These are phyloP conservation scores for Microbotryum saponariae DNA, from an alignment of 1,284 basidiomycete species.

Conservation along the genomic window DNA sequence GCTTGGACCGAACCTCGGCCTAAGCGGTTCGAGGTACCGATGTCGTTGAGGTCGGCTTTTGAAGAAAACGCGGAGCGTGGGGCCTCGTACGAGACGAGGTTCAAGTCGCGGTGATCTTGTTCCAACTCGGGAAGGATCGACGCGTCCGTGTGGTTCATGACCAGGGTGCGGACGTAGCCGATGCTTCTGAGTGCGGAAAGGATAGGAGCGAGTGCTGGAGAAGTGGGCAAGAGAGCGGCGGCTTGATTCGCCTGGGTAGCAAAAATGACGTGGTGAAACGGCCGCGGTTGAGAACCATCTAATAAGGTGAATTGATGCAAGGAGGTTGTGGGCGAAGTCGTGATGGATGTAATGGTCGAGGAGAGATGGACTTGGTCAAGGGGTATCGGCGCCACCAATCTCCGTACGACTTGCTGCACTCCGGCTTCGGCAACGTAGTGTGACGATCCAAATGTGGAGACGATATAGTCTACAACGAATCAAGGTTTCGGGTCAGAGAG, in stretches of 20 bases:
- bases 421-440: conserved; percentile 54
- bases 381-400: conserved; percentile 45
- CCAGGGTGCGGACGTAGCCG: conserved; percentile 47
- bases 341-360: conserved; percentile 48
- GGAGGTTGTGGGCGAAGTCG: conserved; percentile 6
- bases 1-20: conserved; percentile 37
- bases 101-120: conserved; percentile 56
- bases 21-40: no score
- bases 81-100: conserved; percentile 45
- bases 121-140: conserved; percentile 50
- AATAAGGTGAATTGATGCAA: background rate
- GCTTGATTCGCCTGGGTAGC: conserved; percentile 63
- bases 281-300: background rate
- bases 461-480: conserved; percentile 52
- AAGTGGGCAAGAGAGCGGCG: conserved; percentile 45
- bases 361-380: conserved; percentile 49
- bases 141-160: conserved; percentile 61
- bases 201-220: conserved; percentile 33
- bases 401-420: conserved; percentile 51
- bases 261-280: conserved; percentile 58
- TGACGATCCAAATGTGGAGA: conserved; percentile 53
- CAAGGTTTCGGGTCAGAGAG: background rate
- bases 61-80: background rate
- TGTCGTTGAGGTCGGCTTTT: no score
- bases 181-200: conserved; percentile 37